Evolutionary conservation across 768 basidiomycete species (phyloP).

Genomic region (Ramaria sp.): DNA sequence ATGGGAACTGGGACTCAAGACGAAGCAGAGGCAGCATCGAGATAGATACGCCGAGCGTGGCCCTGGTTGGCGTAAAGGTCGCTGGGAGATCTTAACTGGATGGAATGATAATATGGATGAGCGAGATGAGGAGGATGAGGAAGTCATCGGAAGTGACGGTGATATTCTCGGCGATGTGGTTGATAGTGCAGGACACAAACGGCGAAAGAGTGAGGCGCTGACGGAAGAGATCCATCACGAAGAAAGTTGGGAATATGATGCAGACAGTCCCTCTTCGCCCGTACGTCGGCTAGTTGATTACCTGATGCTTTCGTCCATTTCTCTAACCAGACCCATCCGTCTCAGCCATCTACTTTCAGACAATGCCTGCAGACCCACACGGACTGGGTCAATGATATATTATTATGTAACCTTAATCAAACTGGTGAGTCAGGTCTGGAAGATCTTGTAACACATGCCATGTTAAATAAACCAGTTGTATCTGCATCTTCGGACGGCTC

Average conservation of each 20-base stretch:
- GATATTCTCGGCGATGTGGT: constrained; percentile 70
- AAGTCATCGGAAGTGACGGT: constrained; percentile 57
- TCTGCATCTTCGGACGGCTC: constrained; percentile 96
- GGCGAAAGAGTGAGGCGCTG: constrained; percentile 19
- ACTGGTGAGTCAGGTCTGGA: constrained; percentile 42
- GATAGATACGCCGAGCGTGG: constrained; percentile 15
- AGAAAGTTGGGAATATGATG: constrained; percentile 72
- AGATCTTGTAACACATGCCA: background rate
- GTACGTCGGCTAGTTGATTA: background rate
- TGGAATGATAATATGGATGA: constrained; percentile 72
- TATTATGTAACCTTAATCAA: constrained; percentile 87
- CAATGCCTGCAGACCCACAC: constrained; percentile 84
- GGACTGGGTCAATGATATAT: constrained; percentile 94
- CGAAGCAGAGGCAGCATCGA: constrained; percentile 34
- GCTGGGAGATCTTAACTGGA: constrained; percentile 79
- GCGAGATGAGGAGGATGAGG: constrained; percentile 47
- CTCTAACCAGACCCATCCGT: constrained; percentile 14
- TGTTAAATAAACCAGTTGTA: constrained; percentile 41
- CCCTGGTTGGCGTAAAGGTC: constrained; percentile 22
- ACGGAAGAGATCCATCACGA: constrained; percentile 45
- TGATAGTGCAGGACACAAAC: constrained; percentile 24
- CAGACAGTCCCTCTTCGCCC: constrained; percentile 29
- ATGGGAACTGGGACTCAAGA: constrained; percentile 72
- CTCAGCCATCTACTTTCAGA: constrained; percentile 50
- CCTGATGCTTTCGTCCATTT: background rate